Base-by-base conservation (phyloP, 2,329 filamentous ascomycete species). In the Drechslera avenae region DNA sequence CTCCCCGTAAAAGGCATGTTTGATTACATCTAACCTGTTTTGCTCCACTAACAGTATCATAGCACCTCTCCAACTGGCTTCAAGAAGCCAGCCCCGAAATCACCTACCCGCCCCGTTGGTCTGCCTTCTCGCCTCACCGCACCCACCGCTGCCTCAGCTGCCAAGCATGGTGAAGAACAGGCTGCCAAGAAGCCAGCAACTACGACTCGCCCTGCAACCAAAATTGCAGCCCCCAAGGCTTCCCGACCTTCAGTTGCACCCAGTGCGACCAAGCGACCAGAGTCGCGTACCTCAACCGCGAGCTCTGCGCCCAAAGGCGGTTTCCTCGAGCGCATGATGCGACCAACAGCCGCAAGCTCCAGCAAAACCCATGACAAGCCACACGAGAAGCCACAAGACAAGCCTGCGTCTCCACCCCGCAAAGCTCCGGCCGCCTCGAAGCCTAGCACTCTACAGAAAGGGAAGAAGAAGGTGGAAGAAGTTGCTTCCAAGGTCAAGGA, bases 301-400 rank as follows among this genome's bases (percentile, higher is more conserved):
- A 79, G 78, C 39, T 81, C 82, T 39, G 81, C 82, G 14, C 78
- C 88, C 1, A 86, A 90, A 57, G 86, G 89, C 58, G 75, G 84
- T 12, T 92, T 92, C 73, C 75, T 92, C 19, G 88, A 87, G n/a
- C 83, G 89, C 44, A 91, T 92, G 88, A 91, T 87, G 84, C 80
- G 88, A 33, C 89, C 89, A 2, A 92, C 89, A 0, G 83, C 87
- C 36, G 79, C 83, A 37, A 90, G 86, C 4, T 81, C 86, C 7
- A 86, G 80, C 56, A 91, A 90, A 74, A 81, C 82, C 0, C 77
- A 83, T 3, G 44, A 46, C 8, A 46, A 46, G 35, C 35, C 82
- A 0, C 77, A 83, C 2, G 42, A 46, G 17, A 46, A 46, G 42
- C 26, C 26, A 10, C 26, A 28, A 10, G 87, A 89, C 4, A 90